Evolutionary conservation across 345 rosid genomes (phyloP).

Genomic region (Aquilaria yunnanensis): DNA sequence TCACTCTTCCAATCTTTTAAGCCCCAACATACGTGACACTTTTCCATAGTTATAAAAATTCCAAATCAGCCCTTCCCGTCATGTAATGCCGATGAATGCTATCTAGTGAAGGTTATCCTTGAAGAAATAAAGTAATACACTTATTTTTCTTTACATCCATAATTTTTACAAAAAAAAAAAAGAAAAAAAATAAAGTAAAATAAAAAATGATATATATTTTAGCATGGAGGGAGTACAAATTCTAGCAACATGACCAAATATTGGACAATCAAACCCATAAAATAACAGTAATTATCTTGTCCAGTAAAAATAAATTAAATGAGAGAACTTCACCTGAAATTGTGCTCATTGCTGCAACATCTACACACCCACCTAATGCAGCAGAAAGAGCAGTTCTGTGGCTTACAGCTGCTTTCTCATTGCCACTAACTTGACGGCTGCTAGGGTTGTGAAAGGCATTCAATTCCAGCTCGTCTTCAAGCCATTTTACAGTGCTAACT

Average conservation of each 20-base stretch:
- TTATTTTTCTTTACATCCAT: too few species aligned
- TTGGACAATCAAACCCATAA: constrained; percentile 3
- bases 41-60: too few species aligned
- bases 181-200: too few species aligned
- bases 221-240: not conserved
- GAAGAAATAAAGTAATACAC: too few species aligned
- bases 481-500: constrained; percentile 98
- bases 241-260: not conserved
- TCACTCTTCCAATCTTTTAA: too few species aligned
- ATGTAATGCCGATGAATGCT: too few species aligned
- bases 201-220: not conserved
- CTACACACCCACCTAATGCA: constrained; percentile 94
- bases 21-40: too few species aligned
- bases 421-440: constrained; percentile 88
- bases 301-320: constrained; percentile 1
- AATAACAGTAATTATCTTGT: constrained; percentile 3
- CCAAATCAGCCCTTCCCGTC: too few species aligned
- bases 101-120: too few species aligned
- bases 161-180: not conserved
- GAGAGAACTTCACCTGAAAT: constrained; percentile 59
- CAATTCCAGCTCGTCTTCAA: constrained; percentile 98
- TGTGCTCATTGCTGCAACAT: constrained; percentile 77
- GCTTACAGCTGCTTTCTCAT: constrained; percentile 84
- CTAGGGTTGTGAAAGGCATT: constrained; percentile 95
- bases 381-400: constrained; percentile 90